phyloP scores from a whole-genome alignment of 1,139 yeast genomes.

The Hyphopichia pseudoburtonii region DNA sequence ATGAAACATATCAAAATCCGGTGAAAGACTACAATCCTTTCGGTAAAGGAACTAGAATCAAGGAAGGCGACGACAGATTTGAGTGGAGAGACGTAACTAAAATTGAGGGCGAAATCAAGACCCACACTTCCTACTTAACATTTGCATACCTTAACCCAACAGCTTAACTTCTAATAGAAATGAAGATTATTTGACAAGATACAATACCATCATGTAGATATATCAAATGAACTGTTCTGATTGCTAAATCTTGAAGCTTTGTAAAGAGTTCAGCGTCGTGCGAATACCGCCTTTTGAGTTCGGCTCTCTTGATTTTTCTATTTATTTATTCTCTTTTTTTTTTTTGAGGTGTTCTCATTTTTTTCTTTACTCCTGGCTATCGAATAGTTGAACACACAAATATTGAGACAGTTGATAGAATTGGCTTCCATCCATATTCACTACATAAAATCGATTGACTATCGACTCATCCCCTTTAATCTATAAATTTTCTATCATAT shows the following conservation, averaged over 20 bases:
- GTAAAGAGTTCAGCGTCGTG: background rate
- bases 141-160: constrained; percentile 62
- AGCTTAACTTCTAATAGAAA: no score
- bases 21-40: constrained; percentile 81
- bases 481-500: no score
- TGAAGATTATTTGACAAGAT: no score
- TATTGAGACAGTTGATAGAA: background rate
- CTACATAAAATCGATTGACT: no score
- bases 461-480: no score
- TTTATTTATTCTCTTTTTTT: background rate
- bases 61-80: constrained; percentile 81
- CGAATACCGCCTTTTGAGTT: background rate
- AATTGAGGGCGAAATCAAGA: constrained; percentile 80
- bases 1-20: constrained; percentile 18
- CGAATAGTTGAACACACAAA: no score
- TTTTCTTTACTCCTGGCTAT: no score
- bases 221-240: background rate
- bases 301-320: background rate
- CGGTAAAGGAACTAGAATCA: constrained; percentile 77
- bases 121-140: constrained; percentile 91
- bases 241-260: background rate
- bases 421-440: no score
- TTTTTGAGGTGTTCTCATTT: background rate
- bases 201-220: background rate
- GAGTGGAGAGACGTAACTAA: constrained; percentile 83